Base-by-base conservation (phyloP, 2,329 filamentous ascomycete genomes). In the Hypoxylon sp. region DNA sequence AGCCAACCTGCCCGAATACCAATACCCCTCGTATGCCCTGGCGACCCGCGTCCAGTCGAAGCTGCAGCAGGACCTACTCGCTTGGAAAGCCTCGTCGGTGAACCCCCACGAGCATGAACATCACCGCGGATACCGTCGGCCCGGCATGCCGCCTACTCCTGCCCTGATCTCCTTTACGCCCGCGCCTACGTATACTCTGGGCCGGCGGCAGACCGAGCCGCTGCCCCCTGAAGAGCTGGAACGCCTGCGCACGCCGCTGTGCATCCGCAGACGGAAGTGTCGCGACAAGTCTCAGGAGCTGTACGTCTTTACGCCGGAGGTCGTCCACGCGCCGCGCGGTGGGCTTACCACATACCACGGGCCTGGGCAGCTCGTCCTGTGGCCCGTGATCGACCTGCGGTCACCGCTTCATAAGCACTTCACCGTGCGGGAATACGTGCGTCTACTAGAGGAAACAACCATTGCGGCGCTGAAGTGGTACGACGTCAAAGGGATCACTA, bases 341-440 rank as follows among this genome's bases (percentile, higher is more conserved):
- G 96, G 96, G 0, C 89, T 97, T 72, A 94, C 93, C 0, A 98
- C 96, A 2, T 98, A 97, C 82, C 96, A 99, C 78, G 96, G 95
- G 0, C 96, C 95, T 0, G 95, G 95, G 0, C 96, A 99, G 79
- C 82, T 97, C 53, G 92, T 98, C 37, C 89, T 94, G n/a, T 99
- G 97, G 84, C 93, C 95, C 2, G 88, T 98, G 55, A 79, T 97
- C n/a, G 93, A 97, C 79, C 86, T 98, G 62, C 88, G 88, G 60
- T 85, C 87, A 6, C 75, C 79, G 0, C 71, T 80, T 10, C 87
- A 93, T 71, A 81, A 82, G 0, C 82, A 76, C 50, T 83, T 96
- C 19, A 90, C 87, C 3, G 91, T 96, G 11, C 84, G 93, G 17
- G 88, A 87, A 68, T 97, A 97, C 80, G 91, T 97, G 5, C 86